Evolutionary conservation across 2,329 filamentous ascomycete species (phyloP).

Genomic region (Penicillium sp.): DNA sequence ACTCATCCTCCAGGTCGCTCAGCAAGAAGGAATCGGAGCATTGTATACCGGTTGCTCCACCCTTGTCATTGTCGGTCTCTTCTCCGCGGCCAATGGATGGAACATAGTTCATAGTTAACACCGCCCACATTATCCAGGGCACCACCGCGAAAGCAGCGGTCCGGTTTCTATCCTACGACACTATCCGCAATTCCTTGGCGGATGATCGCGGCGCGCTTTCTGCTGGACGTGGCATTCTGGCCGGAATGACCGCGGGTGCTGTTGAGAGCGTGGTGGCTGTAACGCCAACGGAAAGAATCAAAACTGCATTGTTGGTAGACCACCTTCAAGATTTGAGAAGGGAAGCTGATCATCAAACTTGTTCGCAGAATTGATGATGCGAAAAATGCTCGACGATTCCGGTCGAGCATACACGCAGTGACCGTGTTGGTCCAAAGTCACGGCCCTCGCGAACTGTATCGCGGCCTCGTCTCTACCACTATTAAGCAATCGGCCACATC

Average conservation of each 20-base stretch:
- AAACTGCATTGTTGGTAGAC: conserved; percentile 58
- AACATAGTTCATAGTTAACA: too few species aligned
- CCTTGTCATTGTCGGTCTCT: conserved; percentile 47
- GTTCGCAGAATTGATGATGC: conserved; percentile 58
- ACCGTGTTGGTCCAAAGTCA: conserved; percentile 51
- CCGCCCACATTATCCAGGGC: conserved; percentile 33
- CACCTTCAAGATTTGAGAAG: neutral
- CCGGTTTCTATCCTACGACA: conserved; percentile 65
- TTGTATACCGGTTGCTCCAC: conserved; percentile 64
- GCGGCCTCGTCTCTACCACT: conserved; percentile 60
- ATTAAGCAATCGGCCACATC: conserved; percentile 63
- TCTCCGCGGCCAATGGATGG: neutral
- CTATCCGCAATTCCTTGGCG: conserved; percentile 58
- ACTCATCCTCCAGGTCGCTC: conserved; percentile 56
- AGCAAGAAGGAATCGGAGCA: conserved; percentile 56
- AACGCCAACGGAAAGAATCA: conserved; percentile 67
- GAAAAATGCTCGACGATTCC: conserved; percentile 50
- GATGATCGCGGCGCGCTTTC: conserved; percentile 57
- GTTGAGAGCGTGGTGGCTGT: conserved; percentile 64
- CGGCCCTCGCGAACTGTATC: conserved; percentile 57
- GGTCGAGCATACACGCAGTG: conserved; percentile 53
- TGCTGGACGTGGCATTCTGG: conserved; percentile 57
- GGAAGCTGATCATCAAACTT: neutral
- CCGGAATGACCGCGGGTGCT: conserved; percentile 63
- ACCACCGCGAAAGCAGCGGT: conserved; percentile 65